phyloP scores from a whole-genome alignment of 1,284 basidiomycete species.

The Fomitiporia mediterranea region DNA sequence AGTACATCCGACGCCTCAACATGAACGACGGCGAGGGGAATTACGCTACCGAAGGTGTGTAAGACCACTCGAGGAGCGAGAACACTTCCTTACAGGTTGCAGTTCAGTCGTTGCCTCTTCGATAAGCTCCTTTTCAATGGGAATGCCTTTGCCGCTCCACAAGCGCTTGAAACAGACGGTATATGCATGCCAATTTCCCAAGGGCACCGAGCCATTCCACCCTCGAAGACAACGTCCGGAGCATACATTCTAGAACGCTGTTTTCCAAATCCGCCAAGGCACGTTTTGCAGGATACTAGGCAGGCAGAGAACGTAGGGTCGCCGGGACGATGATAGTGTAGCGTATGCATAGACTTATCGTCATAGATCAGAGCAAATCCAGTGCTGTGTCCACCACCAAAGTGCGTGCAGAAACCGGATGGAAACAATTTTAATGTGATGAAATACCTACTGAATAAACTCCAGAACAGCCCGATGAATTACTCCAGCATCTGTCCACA shows the following conservation, averaged over 20 bases:
- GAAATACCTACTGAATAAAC: too few species aligned
- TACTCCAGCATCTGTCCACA: too few species aligned
- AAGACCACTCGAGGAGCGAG: slow-evolving; percentile 14
- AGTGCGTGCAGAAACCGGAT: too few species aligned
- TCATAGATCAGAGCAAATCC: too few species aligned
- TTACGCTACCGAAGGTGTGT: slow-evolving; percentile 6
- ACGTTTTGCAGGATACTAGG: slow-evolving; percentile 58
- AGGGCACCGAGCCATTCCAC: slow-evolving; percentile 75
- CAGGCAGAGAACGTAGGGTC: slow-evolving; percentile 61
- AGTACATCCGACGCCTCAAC: slow-evolving; percentile 12
- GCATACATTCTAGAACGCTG: slow-evolving; percentile 35
- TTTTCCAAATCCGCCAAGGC: not conserved
- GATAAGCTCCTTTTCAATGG: slow-evolving; percentile 6
- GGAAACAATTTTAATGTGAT: too few species aligned
- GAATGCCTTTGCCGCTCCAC: slow-evolving; percentile 6
- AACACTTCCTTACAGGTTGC: not conserved
- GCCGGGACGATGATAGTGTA: too few species aligned
- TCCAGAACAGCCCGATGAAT: too few species aligned
- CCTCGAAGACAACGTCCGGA: slow-evolving; percentile 70
- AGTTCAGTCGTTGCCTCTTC: not conserved
- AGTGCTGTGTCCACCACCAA: too few species aligned
- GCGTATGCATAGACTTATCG: too few species aligned
- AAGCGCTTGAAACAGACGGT: slow-evolving; percentile 15
- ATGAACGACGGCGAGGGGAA: slow-evolving; percentile 15
- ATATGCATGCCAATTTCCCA: slow-evolving; percentile 64